These are phyloP conservation scores for Candida gorgasii DNA, from an alignment of 805 yeast species.

Conservation along the genomic window DNA sequence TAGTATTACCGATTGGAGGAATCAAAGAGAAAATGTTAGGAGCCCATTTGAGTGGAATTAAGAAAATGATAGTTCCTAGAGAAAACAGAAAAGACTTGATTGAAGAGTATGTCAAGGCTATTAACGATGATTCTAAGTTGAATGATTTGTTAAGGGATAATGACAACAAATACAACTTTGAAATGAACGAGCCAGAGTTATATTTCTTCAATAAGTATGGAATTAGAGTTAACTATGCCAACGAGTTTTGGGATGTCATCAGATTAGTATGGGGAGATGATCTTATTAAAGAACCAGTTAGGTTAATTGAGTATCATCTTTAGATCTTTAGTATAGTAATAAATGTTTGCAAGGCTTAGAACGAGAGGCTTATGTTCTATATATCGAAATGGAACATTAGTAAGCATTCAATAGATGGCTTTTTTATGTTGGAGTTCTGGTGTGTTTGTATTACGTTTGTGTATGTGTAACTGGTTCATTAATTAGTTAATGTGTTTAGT, in stretches of 20 bases:
- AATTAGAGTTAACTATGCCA: constrained; percentile 62
- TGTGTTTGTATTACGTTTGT: no score
- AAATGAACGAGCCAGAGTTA: constrained; percentile 48
- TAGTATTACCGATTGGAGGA: constrained; percentile 82
- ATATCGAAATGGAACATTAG: no score
- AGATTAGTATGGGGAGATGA: constrained; percentile 66
- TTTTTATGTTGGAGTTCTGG: no score
- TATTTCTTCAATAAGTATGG: constrained; percentile 56
- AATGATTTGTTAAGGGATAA: constrained; percentile 40
- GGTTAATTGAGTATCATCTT: constrained; percentile 33
- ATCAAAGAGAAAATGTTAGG: constrained; percentile 75
- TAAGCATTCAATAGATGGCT: no score
- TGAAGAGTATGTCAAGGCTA: constrained; percentile 48
- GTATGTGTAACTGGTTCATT: no score
- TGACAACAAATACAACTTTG: constrained; percentile 26
- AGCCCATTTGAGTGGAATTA: constrained; percentile 64
- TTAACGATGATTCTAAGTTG: constrained; percentile 34
- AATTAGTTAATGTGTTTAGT: no score
- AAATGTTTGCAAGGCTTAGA: no score
- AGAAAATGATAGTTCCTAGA: constrained; percentile 66
- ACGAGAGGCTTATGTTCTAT: no score
- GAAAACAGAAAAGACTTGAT: constrained; percentile 69
- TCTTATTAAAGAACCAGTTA: constrained; percentile 28
- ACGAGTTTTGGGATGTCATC: constrained; percentile 77
- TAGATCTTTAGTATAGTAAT: no score